These are phyloP conservation scores for Arachis monticola DNA, from an alignment of 331 rosid genomes.

Conservation along the genomic window DNA sequence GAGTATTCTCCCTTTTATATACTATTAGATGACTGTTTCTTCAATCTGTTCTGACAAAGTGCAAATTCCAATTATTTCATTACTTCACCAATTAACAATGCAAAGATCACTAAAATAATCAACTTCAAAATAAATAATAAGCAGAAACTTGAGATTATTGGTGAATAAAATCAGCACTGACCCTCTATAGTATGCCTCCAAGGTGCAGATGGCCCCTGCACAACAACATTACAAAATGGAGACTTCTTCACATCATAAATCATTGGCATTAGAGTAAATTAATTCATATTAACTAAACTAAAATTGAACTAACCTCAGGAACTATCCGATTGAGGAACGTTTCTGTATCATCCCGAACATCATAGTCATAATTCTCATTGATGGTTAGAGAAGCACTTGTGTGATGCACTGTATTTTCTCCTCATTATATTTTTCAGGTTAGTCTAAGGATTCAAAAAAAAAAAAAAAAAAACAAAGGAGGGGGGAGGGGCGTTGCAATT, in stretches of 20 bases:
- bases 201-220: slow-evolving; percentile 84
- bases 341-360: slow-evolving; percentile 86
- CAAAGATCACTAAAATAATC: neutral
- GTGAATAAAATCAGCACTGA: slow-evolving; percentile 26
- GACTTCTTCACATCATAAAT: too few relatives aligned
- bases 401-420: slow-evolving; percentile 64
- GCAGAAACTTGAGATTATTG: neutral
- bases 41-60: too few relatives aligned
- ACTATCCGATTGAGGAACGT: slow-evolving; percentile 77
- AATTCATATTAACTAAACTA: neutral
- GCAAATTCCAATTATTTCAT: neutral
- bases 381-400: slow-evolving; percentile 96
- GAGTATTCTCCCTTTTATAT: too few relatives aligned
- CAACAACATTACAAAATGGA: slow-evolving; percentile 5
- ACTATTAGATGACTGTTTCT: too few relatives aligned
- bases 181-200: slow-evolving; percentile 97
- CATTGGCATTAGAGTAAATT: too few relatives aligned
- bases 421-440: neutral
- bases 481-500: neutral
- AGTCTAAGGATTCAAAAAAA: too few relatives aligned
- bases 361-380: slow-evolving; percentile 94
- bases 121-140: neutral
- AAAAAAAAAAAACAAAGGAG: too few relatives aligned
- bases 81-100: neutral
- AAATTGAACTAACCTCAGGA: slow-evolving; percentile 51